phyloP scores from a whole-genome alignment of 2,329 filamentous ascomycete species.

The Xylaria sp. region DNA sequence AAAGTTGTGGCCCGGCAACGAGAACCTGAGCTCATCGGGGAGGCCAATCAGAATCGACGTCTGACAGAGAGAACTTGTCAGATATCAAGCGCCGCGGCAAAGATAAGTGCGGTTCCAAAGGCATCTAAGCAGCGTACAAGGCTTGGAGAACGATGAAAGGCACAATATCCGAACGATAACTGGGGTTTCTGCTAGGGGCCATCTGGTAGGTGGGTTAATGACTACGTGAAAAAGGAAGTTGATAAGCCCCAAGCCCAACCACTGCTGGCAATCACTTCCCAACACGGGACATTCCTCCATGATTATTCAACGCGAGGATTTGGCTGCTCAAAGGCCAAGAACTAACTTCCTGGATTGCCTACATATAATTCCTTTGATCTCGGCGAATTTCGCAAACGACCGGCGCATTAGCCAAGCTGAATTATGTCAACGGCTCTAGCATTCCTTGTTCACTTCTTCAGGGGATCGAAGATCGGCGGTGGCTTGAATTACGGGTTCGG shows the following conservation, averaged over 20 bases:
- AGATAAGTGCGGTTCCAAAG: constrained; percentile 31
- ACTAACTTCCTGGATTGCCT: neutral
- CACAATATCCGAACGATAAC: constrained; percentile 27
- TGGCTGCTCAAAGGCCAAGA: constrained; percentile 6
- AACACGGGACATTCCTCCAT: constrained; percentile 20
- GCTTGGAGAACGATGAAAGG: constrained; percentile 12
- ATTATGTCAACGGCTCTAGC: neutral
- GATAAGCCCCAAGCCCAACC: constrained; percentile 29
- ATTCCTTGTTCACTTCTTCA: constrained; percentile 12
- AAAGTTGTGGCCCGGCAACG: constrained; percentile 30
- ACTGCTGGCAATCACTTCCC: constrained; percentile 35
- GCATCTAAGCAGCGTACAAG: constrained; percentile 8
- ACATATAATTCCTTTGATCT: neutral
- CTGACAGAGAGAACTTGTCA: constrained; percentile 27
- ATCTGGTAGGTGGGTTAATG: constrained; percentile 16
- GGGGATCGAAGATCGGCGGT: constrained; percentile 22
- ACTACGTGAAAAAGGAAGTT: constrained; percentile 37
- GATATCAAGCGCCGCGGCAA: constrained; percentile 29
- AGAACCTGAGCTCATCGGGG: constrained; percentile 9
- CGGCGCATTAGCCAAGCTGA: constrained; percentile 12
- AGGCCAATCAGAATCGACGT: constrained; percentile 31
- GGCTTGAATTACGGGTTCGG: constrained; percentile 17
- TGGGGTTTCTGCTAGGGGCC: constrained; percentile 22
- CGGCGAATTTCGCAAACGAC: constrained; percentile 3
- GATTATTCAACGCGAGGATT: constrained; percentile 11